phyloP scores from a whole-genome alignment of 371 early-diverging fungal species.

The Actinomortierella wolfii region DNA sequence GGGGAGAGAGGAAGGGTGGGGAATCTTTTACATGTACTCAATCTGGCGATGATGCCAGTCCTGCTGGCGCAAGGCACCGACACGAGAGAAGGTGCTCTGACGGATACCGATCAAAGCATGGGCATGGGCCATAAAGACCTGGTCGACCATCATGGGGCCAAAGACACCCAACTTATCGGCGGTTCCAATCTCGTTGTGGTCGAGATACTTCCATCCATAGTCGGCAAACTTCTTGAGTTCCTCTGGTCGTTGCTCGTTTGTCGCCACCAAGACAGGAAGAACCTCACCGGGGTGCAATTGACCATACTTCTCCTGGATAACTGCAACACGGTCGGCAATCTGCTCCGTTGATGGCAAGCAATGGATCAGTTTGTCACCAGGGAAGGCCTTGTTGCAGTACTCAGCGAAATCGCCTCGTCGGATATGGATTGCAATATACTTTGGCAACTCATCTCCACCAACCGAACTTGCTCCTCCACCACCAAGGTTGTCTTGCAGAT shows the following conservation, averaged over 20 bases:
- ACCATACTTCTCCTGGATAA: constrained; percentile 13
- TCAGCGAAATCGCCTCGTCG: constrained; percentile 44
- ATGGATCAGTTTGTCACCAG: constrained; percentile 31
- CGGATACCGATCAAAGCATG: constrained; percentile 33
- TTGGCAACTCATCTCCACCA: constrained; percentile 16
- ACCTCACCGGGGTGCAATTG: constrained; percentile 15
- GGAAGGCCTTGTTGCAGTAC: constrained; percentile 29
- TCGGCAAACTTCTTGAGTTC: constrained; percentile 44
- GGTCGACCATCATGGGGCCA: constrained; percentile 43
- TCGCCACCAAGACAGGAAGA: constrained; percentile 37
- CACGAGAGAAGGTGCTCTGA: constrained; percentile 41
- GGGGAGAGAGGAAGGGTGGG: no score
- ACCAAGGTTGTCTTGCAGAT: constrained; percentile 18
- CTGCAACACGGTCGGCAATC: constrained; percentile 25
- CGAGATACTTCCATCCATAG: constrained; percentile 31
- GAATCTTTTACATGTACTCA: constrained; percentile 24
- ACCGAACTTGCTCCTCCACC: not conserved
- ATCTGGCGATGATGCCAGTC: constrained; percentile 37
- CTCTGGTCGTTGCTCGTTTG: constrained; percentile 35
- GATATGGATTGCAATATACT: constrained; percentile 35
- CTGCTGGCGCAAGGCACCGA: constrained; percentile 33
- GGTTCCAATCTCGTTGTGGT: constrained; percentile 30
- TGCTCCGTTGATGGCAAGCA: constrained; percentile 38
- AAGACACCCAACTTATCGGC: constrained; percentile 28
- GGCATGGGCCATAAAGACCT: constrained; percentile 37